A percentile compares a stretch with the other conserved stretches of the same genome.
These are phyloP conservation scores for Picochlorum sp. DNA, from an alignment of 139 green algal genomes.

Conservation along the genomic window DNA sequence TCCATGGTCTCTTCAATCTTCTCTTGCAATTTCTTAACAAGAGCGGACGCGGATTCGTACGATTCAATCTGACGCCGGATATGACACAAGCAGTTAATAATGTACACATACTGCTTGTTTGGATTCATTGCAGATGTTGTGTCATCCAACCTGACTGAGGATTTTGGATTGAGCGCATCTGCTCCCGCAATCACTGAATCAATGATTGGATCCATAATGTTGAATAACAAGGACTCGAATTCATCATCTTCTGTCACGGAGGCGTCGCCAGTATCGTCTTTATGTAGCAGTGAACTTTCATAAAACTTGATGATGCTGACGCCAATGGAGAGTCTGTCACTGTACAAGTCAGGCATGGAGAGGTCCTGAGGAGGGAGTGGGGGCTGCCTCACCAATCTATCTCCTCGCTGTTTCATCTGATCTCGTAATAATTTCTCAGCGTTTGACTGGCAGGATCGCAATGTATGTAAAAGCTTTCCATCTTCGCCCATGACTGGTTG, in stretches of 20 bases:
- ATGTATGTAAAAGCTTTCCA: constrained; percentile 30
- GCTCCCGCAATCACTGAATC: constrained; percentile 43
- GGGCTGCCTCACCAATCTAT: constrained; percentile 57
- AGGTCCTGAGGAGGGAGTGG: constrained; percentile 56
- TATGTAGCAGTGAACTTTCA: constrained; percentile 41
- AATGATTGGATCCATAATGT: constrained; percentile 62
- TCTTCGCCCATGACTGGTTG: constrained; percentile 26
- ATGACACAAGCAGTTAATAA: constrained; percentile 67
- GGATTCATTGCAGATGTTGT: constrained; percentile 36
- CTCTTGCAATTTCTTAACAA: not conserved
- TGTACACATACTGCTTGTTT: constrained; percentile 45
- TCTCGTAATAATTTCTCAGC: constrained; percentile 55
- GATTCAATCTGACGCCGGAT: not conserved
- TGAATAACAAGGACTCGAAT: constrained; percentile 41
- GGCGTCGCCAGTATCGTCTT: not conserved
- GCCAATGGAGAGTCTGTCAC: constrained; percentile 44
- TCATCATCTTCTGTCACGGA: not conserved
- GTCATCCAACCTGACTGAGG: constrained; percentile 41
- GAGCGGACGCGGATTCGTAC: not conserved
- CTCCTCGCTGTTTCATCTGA: constrained; percentile 49
- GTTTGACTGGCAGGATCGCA: constrained; percentile 32
- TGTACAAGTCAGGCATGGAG: constrained; percentile 53
- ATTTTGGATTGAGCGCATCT: constrained; percentile 40
- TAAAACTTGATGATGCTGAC: constrained; percentile 53
- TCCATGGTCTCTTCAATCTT: not conserved